Evolutionary conservation across 257 asterid genomes (phyloP), one percentile per base, ranked within the genome.

Genomic region (Ballota nigra): DNA sequence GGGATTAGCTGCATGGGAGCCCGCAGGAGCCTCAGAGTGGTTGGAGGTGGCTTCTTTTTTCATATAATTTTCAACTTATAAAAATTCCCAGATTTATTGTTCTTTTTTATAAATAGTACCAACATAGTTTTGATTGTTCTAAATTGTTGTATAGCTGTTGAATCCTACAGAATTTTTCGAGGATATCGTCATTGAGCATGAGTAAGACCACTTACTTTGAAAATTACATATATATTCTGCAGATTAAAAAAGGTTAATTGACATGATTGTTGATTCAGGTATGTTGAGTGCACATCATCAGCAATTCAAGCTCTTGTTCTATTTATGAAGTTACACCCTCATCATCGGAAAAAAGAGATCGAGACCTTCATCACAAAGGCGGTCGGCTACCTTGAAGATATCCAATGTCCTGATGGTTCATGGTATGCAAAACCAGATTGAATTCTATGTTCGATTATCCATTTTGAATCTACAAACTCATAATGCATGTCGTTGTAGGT

Each of bases 1-100:
- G 0, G 98, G 98, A 4, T 80, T 92, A 57, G 77, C 97, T 67
- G 97, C 95, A 47, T 92, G 98, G 98, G 98, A 92, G 75, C 98
- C 98, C n/a, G 97, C 96, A 49, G 95, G 97, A 68, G 81, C 96
- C 69, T 77, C 89, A 0, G 78, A 84, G 8, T 92, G 97, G 96
- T 74, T 92, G 52, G 98, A 92, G 97, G 96, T 90, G 63, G 24
- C 24, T 31, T 65, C 13, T 47, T 74, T 31, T 55, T 18, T 40
- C 4, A 5, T 6, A 33, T 24, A 6, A 33, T 68, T 73, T 58
- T 69, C 8, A 62, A 66, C 3, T 59, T 10, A 49, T 6, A 26
- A 66, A 60, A 6, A 29, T 11, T 0, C 5, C 47, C 2, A 28
- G 16, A 40, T 47, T 47, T 47, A 22, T 15, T 15, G 9, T 0